A percentile compares a stretch with the other conserved stretches of the same genome.
These are phyloP conservation scores for Cornus kousa DNA, from an alignment of 148 eudicot species.

Conservation along the genomic window DNA sequence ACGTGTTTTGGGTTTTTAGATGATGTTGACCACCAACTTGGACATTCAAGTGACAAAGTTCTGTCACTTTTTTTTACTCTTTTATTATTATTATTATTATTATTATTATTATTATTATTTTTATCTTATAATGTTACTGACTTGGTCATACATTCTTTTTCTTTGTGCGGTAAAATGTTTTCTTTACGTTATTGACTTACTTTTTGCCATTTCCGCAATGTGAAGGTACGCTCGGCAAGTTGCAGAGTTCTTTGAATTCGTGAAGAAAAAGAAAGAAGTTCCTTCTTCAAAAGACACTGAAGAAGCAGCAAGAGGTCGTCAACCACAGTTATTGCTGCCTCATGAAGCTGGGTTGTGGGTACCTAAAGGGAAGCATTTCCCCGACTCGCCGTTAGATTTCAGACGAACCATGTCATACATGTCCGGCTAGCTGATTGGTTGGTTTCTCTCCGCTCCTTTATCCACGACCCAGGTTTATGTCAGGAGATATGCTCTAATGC, in stretches of 20 bases:
- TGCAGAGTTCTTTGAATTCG: conserved; percentile 78
- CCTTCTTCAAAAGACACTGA: conserved; percentile 28
- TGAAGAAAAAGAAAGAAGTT: conserved; percentile 73
- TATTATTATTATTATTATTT: no score
- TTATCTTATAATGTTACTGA: no score
- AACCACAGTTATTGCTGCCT: conserved; percentile 46
- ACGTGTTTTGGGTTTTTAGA: no score
- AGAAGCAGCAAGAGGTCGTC: conserved; percentile 22
- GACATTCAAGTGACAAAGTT: no score
- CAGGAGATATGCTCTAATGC: not conserved
- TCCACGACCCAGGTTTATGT: not conserved
- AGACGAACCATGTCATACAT: conserved; percentile 48
- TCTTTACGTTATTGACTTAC: no score
- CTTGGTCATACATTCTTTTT: no score
- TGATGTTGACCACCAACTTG: no score
- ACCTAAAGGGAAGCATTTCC: conserved; percentile 46
- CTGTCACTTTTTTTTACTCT: no score
- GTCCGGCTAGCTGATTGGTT: conserved; percentile 23
- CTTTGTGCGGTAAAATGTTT: no score
- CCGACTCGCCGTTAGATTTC: conserved; percentile 50
- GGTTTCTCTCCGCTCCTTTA: no score
- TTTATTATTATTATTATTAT: no score
- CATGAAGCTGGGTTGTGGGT: conserved; percentile 49
- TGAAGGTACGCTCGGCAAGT: conserved; percentile 91
- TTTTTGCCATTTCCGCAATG: not conserved